Evolutionary conservation across 2,329 filamentous ascomycete species (phyloP), one percentile per base, ranked within the genome.

Genomic region (Colletotrichum sidae): DNA sequence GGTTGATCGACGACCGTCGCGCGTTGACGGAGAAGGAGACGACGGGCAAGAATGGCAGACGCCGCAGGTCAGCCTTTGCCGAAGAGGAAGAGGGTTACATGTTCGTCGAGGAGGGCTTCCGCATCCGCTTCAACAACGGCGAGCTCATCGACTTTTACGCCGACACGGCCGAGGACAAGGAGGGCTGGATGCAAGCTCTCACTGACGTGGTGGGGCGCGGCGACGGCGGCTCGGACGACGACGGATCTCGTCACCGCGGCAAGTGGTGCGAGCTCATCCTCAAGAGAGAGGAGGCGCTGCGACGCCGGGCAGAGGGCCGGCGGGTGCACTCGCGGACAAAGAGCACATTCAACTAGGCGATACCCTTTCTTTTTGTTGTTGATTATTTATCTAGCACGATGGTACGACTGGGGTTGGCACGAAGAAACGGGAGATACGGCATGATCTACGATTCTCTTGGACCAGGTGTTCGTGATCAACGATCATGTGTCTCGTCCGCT

Each of bases 71-170:
- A 39, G 96, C 93, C 10, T 99, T 99, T 77, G 94, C 95, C 2
- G 96, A 98, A 78, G 96, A 99, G 70, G 96, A 99, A 79, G 96
- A 99, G 76, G 96, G 96, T 46, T 99, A 99, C 83, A 97, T 97
- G 92, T 99, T 99, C 77, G 95, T 99, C 57, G 96, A 99, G 78
- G 96, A 99, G 77, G 96, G 96, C 3, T 99, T 99, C 90, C 93
- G 96, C 45, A 97, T 99, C 76, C 93, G 95, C 63, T 99, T 99
- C 80, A 96, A 93, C 76, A 99, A 99, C 74, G 96, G 96, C 67
- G 96, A 99, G 80, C 90, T 97, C 69, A 99, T 99, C 75, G 95
- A 98, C 82, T 98, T 98, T 77, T 98, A 99, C 75, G 96, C 95
- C 74, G 95, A 98, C 78, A 94, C 89, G 38, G 87, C 90, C 2